Base-by-base conservation (phyloP, 164 flowering plant species). In the Vitis rupestris region DNA sequence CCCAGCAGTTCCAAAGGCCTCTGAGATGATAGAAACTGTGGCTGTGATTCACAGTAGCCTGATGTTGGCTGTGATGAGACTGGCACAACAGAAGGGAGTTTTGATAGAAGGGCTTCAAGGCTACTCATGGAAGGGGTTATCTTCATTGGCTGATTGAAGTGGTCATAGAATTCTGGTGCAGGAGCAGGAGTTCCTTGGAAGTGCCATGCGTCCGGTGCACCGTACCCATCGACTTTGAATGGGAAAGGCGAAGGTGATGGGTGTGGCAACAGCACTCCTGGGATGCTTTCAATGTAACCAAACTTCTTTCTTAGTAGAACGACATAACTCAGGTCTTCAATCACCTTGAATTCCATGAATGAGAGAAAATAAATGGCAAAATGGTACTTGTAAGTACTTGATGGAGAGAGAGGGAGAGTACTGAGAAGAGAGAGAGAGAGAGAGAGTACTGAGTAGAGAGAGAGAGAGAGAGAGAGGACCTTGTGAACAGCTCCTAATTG, bases 91-190 rank as follows among this genome's bases (percentile, higher is more conserved):
- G 98, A 87, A 1, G 99, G 99, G 11, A 95, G 93, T 87, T 93
- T 95, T 0, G 99, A 90, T 63, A 95, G 91, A 15, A 95, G 91
- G 4, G 98, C 94, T 75, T 95, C 98, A 3, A 95, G 91, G 85
- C 98, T 93, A 71, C 91, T 93, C 98, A 95, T 93, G 4, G 99
- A 95, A 0, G 98, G 99, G 30, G 97, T 90, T 58, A 95, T 84
- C 63, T 77, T 83, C 76, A 83, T 19, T 13, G 88, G 85, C 23
- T 70, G 87, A 50, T 76, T 63, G 71, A 68, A 76, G 15, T 82
- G 82, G 63, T 84, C 82, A 44, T 78, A 73, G 68, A 60, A 75
- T 19, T 78, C 77, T 23, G 75, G 58, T 15, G 80, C 69, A 3
- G 76, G 51, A 27, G 71, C 71, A 0, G 49, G 56, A 9, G 63